Base-by-base conservation (phyloP, 129 eudicot species). In the Arctium minus region DNA sequence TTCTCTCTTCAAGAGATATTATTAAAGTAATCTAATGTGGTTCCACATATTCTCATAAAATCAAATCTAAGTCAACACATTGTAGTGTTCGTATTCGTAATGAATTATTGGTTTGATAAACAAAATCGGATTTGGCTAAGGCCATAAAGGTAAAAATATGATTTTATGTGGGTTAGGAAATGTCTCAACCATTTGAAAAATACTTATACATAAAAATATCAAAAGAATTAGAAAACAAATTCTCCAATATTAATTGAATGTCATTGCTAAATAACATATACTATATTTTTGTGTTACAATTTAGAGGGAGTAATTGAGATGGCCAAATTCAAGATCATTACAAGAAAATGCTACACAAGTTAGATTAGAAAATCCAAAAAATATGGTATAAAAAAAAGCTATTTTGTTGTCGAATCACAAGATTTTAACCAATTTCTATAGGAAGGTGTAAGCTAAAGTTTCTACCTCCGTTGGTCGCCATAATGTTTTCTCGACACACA, bases 381-480 rank as follows among this genome's bases (percentile, higher is more conserved):
- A 12, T 6, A 22, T 22, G 42, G 42, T 27, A 12, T 0, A 2
- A 40, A 31, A 79, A 27, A 2, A 50, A 74, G 15, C 36, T 36
- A 33, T 73, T 48, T 79, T 44, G 27, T 17, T 44, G 31, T 33
- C 36, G 27, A 22, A 22, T 22, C 27, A 22, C 27, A 22, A 22
- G 27, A 22, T 22, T 22, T 22, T 22, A 22, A 22, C 27, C 27
- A 22, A 72, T 53, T 48, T 71, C 62, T 65, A 33, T 74, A 13
- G 38, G 27, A 79, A 17, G 30, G 87, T 69, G 73, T 84, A 84
- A 2, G 80, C 80, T 67, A 84, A 73, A 64, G 94, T 88, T 86
- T 88, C 92, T 10, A 73, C 85, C 79, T 87, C 92, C 0, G 82
- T 62, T 42, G 94, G 94, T 74, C 92, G 80, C 94, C 92, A 89